phyloP scores from a whole-genome alignment of 2,329 filamentous ascomycete genomes.

The Harringtonia lauricola region DNA sequence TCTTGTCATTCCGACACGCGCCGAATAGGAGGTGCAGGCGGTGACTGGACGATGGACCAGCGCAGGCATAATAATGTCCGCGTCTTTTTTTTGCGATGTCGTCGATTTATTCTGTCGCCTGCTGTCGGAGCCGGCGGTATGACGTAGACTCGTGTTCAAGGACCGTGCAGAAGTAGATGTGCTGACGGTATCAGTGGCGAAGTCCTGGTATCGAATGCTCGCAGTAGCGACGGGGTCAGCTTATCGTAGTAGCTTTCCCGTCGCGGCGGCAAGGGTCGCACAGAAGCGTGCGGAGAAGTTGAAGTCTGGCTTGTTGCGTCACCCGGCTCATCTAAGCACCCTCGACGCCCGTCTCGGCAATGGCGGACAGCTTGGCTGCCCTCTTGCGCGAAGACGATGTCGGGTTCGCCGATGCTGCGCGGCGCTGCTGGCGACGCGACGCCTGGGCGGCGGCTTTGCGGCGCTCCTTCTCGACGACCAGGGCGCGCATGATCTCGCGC shows the following conservation, averaged over 20 bases:
- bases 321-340: neutral
- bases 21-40: too few relatives aligned
- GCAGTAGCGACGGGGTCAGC: too few relatives aligned
- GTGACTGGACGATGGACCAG: too few relatives aligned
- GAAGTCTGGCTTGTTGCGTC: neutral
- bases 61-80: too few relatives aligned
- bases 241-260: neutral
- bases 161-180: too few relatives aligned
- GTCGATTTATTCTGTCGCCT: too few relatives aligned
- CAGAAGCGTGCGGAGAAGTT: neutral
- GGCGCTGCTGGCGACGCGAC: conserved; percentile 21
- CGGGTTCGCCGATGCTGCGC: neutral
- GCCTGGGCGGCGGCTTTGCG: conserved; percentile 26
- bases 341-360: conserved; percentile 29
- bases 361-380: conserved; percentile 43
- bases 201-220: too few relatives aligned
- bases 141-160: too few relatives aligned
- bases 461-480: conserved; percentile 44
- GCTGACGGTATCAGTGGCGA: too few relatives aligned
- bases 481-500: conserved; percentile 38
- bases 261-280: neutral
- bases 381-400: conserved; percentile 23
- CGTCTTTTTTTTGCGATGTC: too few relatives aligned
- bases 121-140: too few relatives aligned
- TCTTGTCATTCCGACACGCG: too few relatives aligned